Conservation (phyloP, 164 flowering plant genomes). For the Sedum album region DNA sequence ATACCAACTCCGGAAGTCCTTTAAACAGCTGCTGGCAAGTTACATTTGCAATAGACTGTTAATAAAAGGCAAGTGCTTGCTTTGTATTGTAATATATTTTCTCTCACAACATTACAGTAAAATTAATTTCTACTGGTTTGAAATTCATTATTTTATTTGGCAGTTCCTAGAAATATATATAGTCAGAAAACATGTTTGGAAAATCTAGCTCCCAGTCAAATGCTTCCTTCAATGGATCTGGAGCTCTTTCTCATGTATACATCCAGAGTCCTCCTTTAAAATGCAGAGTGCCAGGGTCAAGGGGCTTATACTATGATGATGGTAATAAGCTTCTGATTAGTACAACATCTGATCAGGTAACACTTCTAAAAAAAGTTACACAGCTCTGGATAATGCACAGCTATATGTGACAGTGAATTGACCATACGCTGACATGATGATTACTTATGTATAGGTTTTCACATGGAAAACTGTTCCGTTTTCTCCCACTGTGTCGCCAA, state of each 20-base stretch:
- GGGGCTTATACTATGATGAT: constrained; percentile 76
- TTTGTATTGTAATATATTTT: no score
- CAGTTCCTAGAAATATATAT: not conserved
- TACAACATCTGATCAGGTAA: constrained; percentile 66
- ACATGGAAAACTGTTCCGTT: constrained; percentile 68
- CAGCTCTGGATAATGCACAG: not conserved
- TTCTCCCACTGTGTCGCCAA: constrained; percentile 38
- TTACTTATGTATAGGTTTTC: constrained; percentile 42
- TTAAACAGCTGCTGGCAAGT: not conserved
- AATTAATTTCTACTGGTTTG: no score
- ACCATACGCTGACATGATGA: constrained; percentile 1
- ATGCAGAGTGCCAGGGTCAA: constrained; percentile 52
- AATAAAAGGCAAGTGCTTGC: not conserved
- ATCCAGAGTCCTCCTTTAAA: constrained; percentile 67
- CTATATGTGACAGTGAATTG: not conserved
- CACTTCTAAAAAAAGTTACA: not conserved
- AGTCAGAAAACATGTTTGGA: constrained; percentile 37
- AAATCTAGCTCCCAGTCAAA: constrained; percentile 51
- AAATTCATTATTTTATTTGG: not conserved
- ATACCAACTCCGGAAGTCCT: not conserved
- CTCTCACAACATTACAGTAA: no score
- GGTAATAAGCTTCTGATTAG: constrained; percentile 63
- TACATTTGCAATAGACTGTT: not conserved
- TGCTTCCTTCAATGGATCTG: constrained; percentile 50
- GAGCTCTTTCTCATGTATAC: constrained; percentile 83